Evolutionary conservation across 2,329 filamentous ascomycete species (phyloP), one percentile per base, ranked within the genome.

Genomic region (Talaromyces amestolkiae): DNA sequence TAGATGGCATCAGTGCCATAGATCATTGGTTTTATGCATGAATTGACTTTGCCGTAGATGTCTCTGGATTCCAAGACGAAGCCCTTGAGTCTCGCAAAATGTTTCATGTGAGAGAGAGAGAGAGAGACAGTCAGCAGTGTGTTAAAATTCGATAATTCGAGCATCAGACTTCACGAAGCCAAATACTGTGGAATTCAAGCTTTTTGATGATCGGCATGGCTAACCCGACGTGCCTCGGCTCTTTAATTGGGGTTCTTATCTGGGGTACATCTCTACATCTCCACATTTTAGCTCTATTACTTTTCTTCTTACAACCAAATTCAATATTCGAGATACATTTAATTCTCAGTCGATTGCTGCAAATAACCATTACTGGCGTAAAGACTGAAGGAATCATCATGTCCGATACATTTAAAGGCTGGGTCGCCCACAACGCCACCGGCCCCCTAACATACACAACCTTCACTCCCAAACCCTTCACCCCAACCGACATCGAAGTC

Each of bases 401-500:
- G 63, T 35, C 61, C 39, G 19, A 69, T 22, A 72, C 69, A 41
- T 80, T 76, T 70, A 70, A 73, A 41, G 78, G 77, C 71, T 80
- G 77, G 77, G 77, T 80, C 24, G 73, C 77, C 65, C 72, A 75
- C 56, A 70, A 75, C 45, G 72, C 76, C 54, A 77, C 70, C 47
- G 72, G 68, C 37, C 73, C 63, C 6, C 69, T 79, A 22, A 72
- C 69, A 31, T 76, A 72, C 70, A 75, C 73, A 43, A 71, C 70
- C 22, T 82, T 77, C 71, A 69, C 71, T 10, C 78, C 79, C 2
- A 81, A 81, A 64, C 74, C 77, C 11, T 81, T 78, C 66, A 82
- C 86, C 22, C 85, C 88, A 71, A 84, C 81, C n/a, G 88, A 90
- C 68, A 79, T 91, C 63, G 88, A 90, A 71, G 87, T 91, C 69